Base-by-base conservation (phyloP, 805 yeast genomes). In the Kazachstania viticola region DNA sequence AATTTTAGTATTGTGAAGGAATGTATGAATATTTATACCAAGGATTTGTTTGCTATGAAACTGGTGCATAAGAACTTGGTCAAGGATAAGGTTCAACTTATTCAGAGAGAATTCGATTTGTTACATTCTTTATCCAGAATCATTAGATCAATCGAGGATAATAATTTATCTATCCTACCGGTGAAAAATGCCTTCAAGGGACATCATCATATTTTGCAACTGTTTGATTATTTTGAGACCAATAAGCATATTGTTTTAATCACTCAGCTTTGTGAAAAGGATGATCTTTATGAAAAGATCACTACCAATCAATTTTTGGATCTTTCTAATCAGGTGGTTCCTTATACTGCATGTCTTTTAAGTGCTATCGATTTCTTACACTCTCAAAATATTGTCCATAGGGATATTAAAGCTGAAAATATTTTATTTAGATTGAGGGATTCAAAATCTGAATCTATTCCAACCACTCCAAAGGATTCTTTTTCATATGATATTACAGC, bases 391-490 rank as follows among this genome's bases (percentile, higher is more conserved):
- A 67, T 79, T 24, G 77, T 76, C 5, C 87, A 79, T 46, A 65
- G 87, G 28, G 87, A 79, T 44, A 53, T 79, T 36, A 79, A 79
- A 49, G 81, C 85, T 1, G 87, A 79, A 43, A 79, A 79, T 43
- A 57, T 79, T 24, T 57, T 79, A 28, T 74, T 77, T 48, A 56
- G 62, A 31, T 36, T 42, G 22, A 41, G 41, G 8, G 36, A 23
- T 4, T 19, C 27, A 19, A 4, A 29, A 11, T 11, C 14, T 9
- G 13, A 14, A 7, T 11, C 14, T 17, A 40, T 56, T 28, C n/a
- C n/a, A n/a, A n/a, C n/a, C n/a, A 58, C 64, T 25, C 56, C 55
- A 29, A 31, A 63, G 59, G 42, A 52, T 71, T 35, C 51, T 69
- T n/a, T n/a, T n/a, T 32, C 28, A 5, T 54, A 49, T 32, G 55